Evolutionary conservation across 2,329 filamentous ascomycete species (phyloP), one percentile per base, ranked within the genome.

Genomic region (Clarireedia hainanense): DNA sequence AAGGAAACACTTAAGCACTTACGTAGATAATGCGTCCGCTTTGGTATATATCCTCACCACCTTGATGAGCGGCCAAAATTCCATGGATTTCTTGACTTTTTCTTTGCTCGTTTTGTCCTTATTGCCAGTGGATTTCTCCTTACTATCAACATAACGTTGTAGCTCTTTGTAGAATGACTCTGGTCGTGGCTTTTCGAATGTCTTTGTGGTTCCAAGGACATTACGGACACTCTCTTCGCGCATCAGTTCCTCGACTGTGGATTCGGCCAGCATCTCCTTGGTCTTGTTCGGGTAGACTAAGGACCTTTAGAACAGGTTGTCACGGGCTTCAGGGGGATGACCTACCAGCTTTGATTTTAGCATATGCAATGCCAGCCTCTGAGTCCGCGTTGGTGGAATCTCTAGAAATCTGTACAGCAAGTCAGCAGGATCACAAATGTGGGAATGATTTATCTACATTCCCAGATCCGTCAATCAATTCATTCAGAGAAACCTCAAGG

Each of bases 301-400:
- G 12, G n/a, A 23, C 5, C 4, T 1, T 50, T 43, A 55, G 52
- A 50, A 17, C 4, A 46, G 72, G 67, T 14, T 64, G 64, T 4
- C 1, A 17, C 9, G 74, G 73, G 52, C 76, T 79, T 0, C 12
- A 4, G 12, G 1, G 10, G 47, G 34, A 34, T 34, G 50, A 42
- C 58, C 57, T 75, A 15, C 52, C 52, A 1, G 76, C 72, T 51
- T 72, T 73, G 40, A 80, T 74, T 58, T 80, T 80, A 4, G 75
- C 72, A 61, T 74, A 77, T 2, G 76, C 76, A 34, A 79, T 66
- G 2, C 72, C 73, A 14, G 73, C 72, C 10, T 70, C 67, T 3
- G 62, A 53, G 15, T 68, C 63, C 2, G 59, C 55, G 24, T 58
- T 56, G 12, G 37, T 47, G 53, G 59, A 51, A 47, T 62, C 51